Evolutionary conservation across 257 asterid species (phyloP).

Genomic region (Solanum bulbocastanum): DNA sequence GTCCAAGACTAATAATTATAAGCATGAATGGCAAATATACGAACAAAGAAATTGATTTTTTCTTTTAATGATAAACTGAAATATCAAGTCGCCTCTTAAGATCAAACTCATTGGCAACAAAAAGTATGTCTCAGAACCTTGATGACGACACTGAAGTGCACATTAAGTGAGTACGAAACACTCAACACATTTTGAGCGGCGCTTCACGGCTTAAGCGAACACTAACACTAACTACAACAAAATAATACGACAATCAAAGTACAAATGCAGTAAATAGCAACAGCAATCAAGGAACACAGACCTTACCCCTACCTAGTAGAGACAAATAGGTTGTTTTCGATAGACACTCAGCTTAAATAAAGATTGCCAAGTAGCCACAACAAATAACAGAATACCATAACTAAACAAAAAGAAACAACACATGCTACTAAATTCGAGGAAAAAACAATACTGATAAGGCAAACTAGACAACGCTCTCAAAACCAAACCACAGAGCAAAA

Average conservation of each 20-base stretch:
- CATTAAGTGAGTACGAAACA: neutral
- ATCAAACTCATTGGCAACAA: neutral
- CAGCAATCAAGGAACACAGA: neutral
- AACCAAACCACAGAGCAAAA: neutral
- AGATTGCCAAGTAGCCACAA: neutral
- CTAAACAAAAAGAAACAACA: neutral
- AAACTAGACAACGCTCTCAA: neutral
- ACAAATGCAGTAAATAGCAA: neutral
- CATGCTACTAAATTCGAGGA: too few relatives aligned
- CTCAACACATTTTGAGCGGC: neutral
- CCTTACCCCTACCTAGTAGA: neutral
- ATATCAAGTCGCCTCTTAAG: neutral
- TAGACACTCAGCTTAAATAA: neutral
- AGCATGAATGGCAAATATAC: neutral
- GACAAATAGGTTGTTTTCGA: neutral
- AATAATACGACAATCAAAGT: too few relatives aligned
- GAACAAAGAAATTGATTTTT: neutral
- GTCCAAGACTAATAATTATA: neutral
- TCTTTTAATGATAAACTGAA: neutral
- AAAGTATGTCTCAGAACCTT: neutral
- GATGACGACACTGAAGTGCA: neutral
- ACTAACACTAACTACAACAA: neutral
- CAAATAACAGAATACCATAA: neutral
- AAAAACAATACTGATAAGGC: neutral
- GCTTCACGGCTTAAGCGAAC: neutral